Conservation (phyloP, 176 grass and related monocot genomes). For the Eleusine indica region DNA sequence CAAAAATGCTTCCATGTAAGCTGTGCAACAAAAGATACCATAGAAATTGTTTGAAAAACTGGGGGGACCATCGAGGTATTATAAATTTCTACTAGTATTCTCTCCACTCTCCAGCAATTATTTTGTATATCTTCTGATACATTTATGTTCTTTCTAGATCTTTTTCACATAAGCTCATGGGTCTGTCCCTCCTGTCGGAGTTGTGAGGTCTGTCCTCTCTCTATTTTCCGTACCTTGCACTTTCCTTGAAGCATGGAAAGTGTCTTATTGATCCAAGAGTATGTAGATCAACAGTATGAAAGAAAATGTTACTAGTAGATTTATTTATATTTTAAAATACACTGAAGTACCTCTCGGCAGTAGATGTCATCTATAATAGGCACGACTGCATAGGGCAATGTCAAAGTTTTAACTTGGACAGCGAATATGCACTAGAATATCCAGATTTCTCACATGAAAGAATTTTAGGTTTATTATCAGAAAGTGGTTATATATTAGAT, state of each 20-base stretch:
- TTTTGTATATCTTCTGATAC: constrained; percentile 33
- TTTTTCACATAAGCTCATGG: constrained; percentile 95
- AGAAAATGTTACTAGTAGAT: not conserved
- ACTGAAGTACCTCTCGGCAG: not conserved
- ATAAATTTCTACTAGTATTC: not conserved
- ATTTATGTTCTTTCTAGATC: constrained; percentile 58
- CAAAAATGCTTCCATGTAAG: constrained; percentile 97
- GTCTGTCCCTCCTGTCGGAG: constrained; percentile 78
- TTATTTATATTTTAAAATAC: not conserved
- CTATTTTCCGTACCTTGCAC: not conserved
- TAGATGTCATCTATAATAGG: not conserved
- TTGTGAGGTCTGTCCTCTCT: constrained; percentile 72
- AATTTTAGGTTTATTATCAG: not conserved
- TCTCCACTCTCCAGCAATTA: constrained; percentile 7
- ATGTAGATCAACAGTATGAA: not conserved
- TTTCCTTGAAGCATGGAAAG: not conserved
- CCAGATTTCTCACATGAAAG: not conserved
- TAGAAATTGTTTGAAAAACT: constrained; percentile 84
- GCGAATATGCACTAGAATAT: not conserved
- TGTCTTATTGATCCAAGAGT: not conserved
- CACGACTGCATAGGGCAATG: too few relatives aligned
- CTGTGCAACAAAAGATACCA: constrained; percentile 94
- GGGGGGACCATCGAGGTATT: constrained; percentile 89
- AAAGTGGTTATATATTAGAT: not conserved
- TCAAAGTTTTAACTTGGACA: not conserved